phyloP scores from a whole-genome alignment of 2,329 filamentous ascomycete species.

The Microcyclosporella mali region DNA sequence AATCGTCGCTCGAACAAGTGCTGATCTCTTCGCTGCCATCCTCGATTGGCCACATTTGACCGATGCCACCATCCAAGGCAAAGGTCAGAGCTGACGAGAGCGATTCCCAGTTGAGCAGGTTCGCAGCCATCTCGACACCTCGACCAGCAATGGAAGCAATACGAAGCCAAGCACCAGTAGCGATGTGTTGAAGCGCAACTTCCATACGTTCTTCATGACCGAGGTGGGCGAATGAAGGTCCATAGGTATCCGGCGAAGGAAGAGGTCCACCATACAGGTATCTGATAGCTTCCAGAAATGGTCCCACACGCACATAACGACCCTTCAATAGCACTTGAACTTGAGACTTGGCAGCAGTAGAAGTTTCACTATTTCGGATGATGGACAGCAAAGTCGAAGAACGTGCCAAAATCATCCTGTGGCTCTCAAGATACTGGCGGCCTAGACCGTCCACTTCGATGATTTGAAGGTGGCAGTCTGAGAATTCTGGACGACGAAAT shows the following conservation, averaged over 20 bases:
- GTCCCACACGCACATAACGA: conserved; percentile 16
- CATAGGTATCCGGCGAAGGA: conserved; percentile 18
- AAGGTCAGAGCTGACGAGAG: conserved; percentile 58
- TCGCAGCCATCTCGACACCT: conserved; percentile 55
- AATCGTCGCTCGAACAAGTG: conserved; percentile 31
- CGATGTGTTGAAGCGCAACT: conserved; percentile 56
- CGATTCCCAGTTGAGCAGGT: conserved; percentile 57
- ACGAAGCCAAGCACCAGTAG: conserved; percentile 54
- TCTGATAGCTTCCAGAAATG: conserved; percentile 26
- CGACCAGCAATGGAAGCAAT: conserved; percentile 50
- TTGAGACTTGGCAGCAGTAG: conserved; percentile 12
- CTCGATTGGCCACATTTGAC: conserved; percentile 31
- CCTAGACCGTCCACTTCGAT: conserved; percentile 16
- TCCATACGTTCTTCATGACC: conserved; percentile 22
- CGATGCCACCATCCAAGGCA: conserved; percentile 44
- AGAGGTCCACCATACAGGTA: conserved; percentile 31
- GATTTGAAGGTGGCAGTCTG: conserved; percentile 31
- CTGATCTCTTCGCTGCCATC: conserved; percentile 32
- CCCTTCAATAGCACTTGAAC: conserved; percentile 19
- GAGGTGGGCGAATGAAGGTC: conserved; percentile 4
- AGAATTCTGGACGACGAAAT: conserved; percentile 24
- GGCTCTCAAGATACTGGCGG: conserved; percentile 22
- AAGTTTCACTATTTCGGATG: conserved; percentile 15
- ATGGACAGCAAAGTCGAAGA: conserved; percentile 24
- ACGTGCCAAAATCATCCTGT: conserved; percentile 28